Evolutionary conservation across 2,329 filamentous ascomycete genomes (phyloP), one percentile per base, ranked within the genome.

Genomic region (Aspergillus carbonarius): DNA sequence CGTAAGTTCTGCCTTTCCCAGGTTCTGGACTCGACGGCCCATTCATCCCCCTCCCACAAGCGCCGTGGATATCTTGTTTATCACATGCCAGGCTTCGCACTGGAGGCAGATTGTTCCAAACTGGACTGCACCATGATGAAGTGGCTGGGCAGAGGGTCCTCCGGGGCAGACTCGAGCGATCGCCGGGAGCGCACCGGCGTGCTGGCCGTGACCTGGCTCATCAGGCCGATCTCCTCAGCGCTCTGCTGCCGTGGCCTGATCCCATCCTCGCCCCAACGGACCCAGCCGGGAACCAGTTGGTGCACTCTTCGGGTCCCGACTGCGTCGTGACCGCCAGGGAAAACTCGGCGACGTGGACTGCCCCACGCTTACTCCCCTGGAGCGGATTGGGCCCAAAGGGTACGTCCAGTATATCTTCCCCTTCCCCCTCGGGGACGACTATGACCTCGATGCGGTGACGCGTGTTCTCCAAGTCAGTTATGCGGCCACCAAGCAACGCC

Each of bases 371-470:
- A 72, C 67, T n/a, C 63, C 63, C 40, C 58, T 70, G 57, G 73
- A 76, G 63, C 72, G 71, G 35, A 71, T 70, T 32, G 73, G 73
- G 0, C 72, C 73, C 3, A 74, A 74, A 49, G 71, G 69, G 15
- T 75, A 70, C 52, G 64, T 75, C 6, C 72, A 72, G 13, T 71
- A 71, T 40, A 58, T 74, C n/a, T 74, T 76, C 44, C 70, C 70
- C 2, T 70, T 77, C 32, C 70, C 74, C 49, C 64, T 77, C 1
- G 49, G 61, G 6, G 67, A 73, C 0, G 53, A 66, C 32, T 76
- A 75, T 54, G 62, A 75, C 40, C 46, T 70, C 1, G 63, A 70
- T 1, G 61, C 70, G 34, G 56, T 68, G 8, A 64, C 67, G 12
- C 27, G 55, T 0, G 59, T 72, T n/a, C 61, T 74, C 13, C 66